Base-by-base conservation (phyloP, 805 yeast species). In the Candida gorgasii region DNA sequence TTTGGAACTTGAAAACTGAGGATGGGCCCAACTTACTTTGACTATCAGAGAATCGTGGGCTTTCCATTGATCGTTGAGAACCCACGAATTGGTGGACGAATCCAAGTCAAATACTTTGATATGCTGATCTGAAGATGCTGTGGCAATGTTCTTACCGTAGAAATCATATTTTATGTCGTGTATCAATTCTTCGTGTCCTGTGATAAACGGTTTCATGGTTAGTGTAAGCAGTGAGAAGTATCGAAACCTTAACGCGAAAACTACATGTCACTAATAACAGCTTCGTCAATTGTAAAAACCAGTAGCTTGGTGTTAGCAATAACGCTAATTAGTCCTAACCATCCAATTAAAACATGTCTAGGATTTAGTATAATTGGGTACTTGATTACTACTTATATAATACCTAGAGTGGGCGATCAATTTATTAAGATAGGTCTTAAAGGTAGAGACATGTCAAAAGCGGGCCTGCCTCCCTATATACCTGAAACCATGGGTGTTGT, bases 401-500 rank as follows among this genome's bases (percentile, higher is more conserved):
- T 90, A 34, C 97, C 97, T 2, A 63, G 71, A 27, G 72, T 85
- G n/a, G 73, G 82, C 1, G 72, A 76, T 1, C 71, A 80, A 31
- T 90, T 90, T 62, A 74, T 86, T 16, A 75, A 76, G 40, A 79
- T 85, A 33, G 99, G 99, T 0, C 73, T 93, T n/a, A 76, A 67
- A 47, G 99, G 99, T 8, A 79, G 75, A 47, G 99, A 93, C 60
- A 53, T 89, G 57, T 82, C 89, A 33, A 93, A 93, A 60, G 79
- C 79, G n/a, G 71, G 63, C 31, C 95, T 95, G 0, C 41, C 30
- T 8, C 70, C 81, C 2, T 62, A 58, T 28, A 74, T 89, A 8
- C 93, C 99, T 1, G 99, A 93, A 65, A 79, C 95, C 0, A 82
- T 92, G 72, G 99, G 99, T n/a, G 84, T 89, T 2, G 84, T 92